These are phyloP conservation scores for Macrotyloma uniflorum DNA, from an alignment of 306 rosid genomes.

Conservation along the genomic window DNA sequence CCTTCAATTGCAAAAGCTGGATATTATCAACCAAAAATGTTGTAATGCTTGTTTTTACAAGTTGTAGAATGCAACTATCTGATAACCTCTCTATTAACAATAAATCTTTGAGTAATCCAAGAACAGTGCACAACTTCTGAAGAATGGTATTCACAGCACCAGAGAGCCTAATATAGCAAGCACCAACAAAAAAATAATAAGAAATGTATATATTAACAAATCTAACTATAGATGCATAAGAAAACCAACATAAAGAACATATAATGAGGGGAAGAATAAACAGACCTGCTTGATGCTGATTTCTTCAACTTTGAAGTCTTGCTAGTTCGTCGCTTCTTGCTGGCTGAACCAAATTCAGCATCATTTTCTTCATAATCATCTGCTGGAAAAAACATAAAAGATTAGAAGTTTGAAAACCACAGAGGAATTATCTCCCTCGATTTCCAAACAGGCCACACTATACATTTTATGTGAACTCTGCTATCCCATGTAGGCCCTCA, in stretches of 20 bases:
- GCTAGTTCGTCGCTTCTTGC: conserved; percentile 79
- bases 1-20: conserved; percentile 95
- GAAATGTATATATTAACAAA: conserved; percentile 23
- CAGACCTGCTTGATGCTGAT: conserved; percentile 76
- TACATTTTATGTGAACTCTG: conserved; percentile 3
- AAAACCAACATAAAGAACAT: conserved; percentile 29
- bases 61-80: conserved; percentile 93
- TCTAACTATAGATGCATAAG: conserved; percentile 24
- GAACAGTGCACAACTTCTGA: conserved; percentile 95
- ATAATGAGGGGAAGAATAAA: conserved; percentile 23
- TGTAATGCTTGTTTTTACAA: conserved; percentile 88
- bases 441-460: conserved; percentile 11
- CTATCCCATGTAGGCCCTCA: conserved; percentile 16
- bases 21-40: conserved; percentile 94
- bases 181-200: conserved; percentile 27
- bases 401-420: conserved; percentile 24
- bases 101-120: conserved; percentile 90
- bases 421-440: conserved; percentile 18
- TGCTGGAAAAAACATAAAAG: conserved; percentile 46
- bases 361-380: conserved; percentile 80
- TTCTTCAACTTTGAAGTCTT: conserved; percentile 72
- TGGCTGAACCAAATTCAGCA: conserved; percentile 77
- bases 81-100: conserved; percentile 89
- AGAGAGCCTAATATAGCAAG: conserved; percentile 69
- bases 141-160: conserved; percentile 79